Percentiles rank a stretch among this genome's conserved stretches.
Conservation (phyloP, 2,329 filamentous ascomycete genomes). For the Tolypocladium guangdongense region DNA sequence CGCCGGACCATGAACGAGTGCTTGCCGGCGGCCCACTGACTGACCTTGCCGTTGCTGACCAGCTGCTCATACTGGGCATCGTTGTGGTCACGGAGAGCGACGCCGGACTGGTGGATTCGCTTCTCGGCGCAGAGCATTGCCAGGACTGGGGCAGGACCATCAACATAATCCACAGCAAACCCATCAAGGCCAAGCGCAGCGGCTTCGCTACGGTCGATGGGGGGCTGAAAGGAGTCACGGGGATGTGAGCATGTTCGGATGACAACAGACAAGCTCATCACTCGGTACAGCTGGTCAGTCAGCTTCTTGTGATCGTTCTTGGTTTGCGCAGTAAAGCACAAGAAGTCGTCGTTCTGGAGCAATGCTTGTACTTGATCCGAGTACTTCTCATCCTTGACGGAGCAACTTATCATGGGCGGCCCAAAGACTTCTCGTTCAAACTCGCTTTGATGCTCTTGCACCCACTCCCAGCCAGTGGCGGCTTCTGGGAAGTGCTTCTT, state of each 20-base stretch:
- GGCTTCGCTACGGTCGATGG: conserved; percentile 45
- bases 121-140: conserved; percentile 77
- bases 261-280: conserved; percentile 58
- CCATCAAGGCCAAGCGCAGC: conserved; percentile 57
- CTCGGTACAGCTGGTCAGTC: conserved; percentile 50
- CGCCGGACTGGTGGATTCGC: conserved; percentile 56
- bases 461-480: conserved; percentile 67
- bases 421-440: conserved; percentile 73
- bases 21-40: conserved; percentile 58
- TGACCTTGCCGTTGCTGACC: conserved; percentile 44
- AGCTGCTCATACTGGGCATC: conserved; percentile 61
- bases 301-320: conserved; percentile 64
- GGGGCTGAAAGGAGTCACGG: conserved; percentile 43
- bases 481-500: conserved; percentile 50
- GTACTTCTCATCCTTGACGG: conserved; percentile 61
- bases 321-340: conserved; percentile 69
- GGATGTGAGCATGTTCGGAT: conserved; percentile 52
- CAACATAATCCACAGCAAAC: conserved; percentile 68
- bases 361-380: conserved; percentile 43
- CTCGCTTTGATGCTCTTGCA: conserved; percentile 55
- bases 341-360: conserved; percentile 39
- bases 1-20: conserved; percentile 55
- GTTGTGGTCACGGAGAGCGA: conserved; percentile 51
- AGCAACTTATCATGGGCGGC: conserved; percentile 71
- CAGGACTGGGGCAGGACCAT: conserved; percentile 72